Conservation (phyloP, 208 protist genomes). For the Plasmodiophora brassicae region DNA sequence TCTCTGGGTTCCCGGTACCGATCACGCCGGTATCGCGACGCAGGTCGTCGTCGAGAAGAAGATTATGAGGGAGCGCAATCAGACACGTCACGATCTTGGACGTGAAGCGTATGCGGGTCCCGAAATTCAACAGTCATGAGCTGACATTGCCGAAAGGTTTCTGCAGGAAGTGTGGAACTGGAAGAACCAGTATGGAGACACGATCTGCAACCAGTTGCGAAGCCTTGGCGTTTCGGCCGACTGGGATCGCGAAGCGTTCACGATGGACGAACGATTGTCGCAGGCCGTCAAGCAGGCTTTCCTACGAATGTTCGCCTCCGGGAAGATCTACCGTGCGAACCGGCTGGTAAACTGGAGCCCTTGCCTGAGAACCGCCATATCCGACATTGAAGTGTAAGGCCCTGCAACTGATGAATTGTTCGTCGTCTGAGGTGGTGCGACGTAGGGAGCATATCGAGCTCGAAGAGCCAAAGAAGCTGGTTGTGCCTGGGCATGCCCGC, state of each 20-base stretch:
- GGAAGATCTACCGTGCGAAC: conserved; percentile 89
- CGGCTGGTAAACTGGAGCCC: conserved; percentile 99
- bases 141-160: conserved; percentile 12
- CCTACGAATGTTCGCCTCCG: conserved; percentile 87
- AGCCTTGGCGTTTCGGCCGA: conserved; percentile 93
- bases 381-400: conserved; percentile 97
- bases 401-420: conserved; percentile 53
- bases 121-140: neutral
- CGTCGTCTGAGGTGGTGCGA: neutral
- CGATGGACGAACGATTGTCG: conserved; percentile 87
- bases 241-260: conserved; percentile 97
- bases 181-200: conserved; percentile 74
- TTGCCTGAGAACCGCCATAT: conserved; percentile 95
- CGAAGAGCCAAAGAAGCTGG: conserved; percentile 34
- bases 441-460: conserved; percentile 41
- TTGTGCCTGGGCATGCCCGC: conserved; percentile 16
- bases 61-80: conserved; percentile 70
- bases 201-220: conserved; percentile 90
- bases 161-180: conserved; percentile 30
- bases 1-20: conserved; percentile 96
- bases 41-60: conserved; percentile 96
- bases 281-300: conserved; percentile 92
- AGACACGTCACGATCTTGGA: conserved; percentile 58
- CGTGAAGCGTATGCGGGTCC: conserved; percentile 52
- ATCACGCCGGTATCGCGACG: conserved; percentile 99